These are phyloP conservation scores for Syzygium oleosum DNA, from an alignment of 345 rosid species.

Conservation along the genomic window DNA sequence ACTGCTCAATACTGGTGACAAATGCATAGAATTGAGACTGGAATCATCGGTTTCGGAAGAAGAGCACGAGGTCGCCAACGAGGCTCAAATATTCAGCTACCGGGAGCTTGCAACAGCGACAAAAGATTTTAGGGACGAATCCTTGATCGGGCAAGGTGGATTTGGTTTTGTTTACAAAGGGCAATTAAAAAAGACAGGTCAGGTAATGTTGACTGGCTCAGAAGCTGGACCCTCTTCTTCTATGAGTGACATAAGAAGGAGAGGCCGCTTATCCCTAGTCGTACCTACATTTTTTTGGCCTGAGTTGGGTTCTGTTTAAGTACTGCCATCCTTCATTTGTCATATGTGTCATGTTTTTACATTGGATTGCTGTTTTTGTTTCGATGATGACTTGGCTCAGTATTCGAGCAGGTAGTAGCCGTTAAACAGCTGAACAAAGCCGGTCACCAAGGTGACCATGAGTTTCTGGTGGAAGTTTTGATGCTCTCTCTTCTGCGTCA, in stretches of 20 bases:
- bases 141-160: conserved; percentile 72
- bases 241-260: neutral
- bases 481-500: conserved; percentile 74
- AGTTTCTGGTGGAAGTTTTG: conserved; percentile 78
- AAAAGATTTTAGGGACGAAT: conserved; percentile 27
- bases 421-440: conserved; percentile 53
- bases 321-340: neutral
- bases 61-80: neutral
- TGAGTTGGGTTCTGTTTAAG: neutral
- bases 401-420: conserved; percentile 45
- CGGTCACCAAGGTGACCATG: conserved; percentile 73
- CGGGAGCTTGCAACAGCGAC: conserved; percentile 60
- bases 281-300: neutral
- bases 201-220: conserved; percentile 30
- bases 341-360: neutral
- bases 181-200: conserved; percentile 24
- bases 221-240: neutral
- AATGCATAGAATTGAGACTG: conserved; percentile 1
- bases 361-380: neutral
- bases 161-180: conserved; percentile 74
- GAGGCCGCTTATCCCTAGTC: neutral
- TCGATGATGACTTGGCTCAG: neutral
- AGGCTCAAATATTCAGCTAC: conserved; percentile 33
- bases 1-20: neutral
- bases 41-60: conserved; percentile 5